These are phyloP conservation scores for Setaria italica DNA, from an alignment of 202 grass and related monocot genomes.

Conservation along the genomic window DNA sequence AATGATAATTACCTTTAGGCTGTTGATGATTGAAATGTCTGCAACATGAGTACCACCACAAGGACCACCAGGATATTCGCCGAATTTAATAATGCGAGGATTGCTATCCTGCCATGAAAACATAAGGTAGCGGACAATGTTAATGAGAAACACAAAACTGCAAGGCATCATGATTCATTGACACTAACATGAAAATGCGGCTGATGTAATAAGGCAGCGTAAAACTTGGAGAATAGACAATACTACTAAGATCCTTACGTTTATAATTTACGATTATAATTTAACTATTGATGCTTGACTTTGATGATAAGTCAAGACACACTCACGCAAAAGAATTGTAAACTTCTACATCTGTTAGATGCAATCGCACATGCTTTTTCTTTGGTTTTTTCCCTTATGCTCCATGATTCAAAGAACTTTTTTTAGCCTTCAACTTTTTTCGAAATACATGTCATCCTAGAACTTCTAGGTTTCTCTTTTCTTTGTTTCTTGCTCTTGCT, in stretches of 20 bases:
- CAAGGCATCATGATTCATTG: background rate
- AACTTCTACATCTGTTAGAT: constrained; percentile 6
- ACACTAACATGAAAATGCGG: background rate
- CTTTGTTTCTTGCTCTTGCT: background rate
- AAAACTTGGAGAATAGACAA: background rate
- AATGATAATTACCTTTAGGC: constrained; percentile 61
- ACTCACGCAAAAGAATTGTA: background rate
- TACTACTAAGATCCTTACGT: background rate
- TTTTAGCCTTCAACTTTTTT: background rate
- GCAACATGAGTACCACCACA: constrained; percentile 93
- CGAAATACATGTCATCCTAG: background rate
- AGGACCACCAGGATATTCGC: constrained; percentile 69
- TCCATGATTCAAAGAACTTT: background rate
- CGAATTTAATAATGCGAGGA: constrained; percentile 79
- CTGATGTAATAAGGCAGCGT: background rate
- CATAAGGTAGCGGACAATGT: background rate
- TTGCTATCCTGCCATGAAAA: constrained; percentile 68
- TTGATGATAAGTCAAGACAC: background rate
- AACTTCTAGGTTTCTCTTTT: background rate
- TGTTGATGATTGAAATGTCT: constrained; percentile 63
- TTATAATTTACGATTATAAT: background rate
- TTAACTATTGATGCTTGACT: background rate
- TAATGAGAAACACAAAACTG: constrained; percentile 17
- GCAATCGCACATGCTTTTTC: background rate
- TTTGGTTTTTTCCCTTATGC: background rate